These are phyloP conservation scores for Lodderomyces metapsilosis DNA, from an alignment of 1,139 yeast species.

Conservation along the genomic window DNA sequence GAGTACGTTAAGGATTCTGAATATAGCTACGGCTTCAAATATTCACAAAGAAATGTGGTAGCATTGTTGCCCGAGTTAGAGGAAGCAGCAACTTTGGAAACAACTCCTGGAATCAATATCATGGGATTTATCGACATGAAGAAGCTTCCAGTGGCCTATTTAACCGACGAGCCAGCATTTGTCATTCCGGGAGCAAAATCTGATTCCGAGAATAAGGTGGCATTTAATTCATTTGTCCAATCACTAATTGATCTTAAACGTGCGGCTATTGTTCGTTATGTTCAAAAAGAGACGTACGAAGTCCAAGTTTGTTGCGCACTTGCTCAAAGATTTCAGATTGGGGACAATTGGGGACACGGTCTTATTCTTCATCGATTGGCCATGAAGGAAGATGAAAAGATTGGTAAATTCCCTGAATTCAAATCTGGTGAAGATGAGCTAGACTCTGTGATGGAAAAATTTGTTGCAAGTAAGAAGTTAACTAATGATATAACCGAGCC, in stretches of 20 bases:
- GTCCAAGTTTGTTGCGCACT: conserved; percentile 56
- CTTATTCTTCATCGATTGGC: conserved; percentile 57
- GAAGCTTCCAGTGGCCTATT: conserved; percentile 56
- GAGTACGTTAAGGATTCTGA: conserved; percentile 1
- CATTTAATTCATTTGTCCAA: conserved; percentile 55
- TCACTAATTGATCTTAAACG: conserved; percentile 48
- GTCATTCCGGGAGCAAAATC: conserved; percentile 48
- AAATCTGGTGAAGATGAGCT: conserved; percentile 3
- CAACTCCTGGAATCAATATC: conserved; percentile 57
- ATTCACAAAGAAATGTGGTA: conserved; percentile 55
- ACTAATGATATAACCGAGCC: conserved; percentile 10
- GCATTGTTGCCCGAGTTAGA: conserved; percentile 41
- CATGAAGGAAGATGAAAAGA: conserved; percentile 72
- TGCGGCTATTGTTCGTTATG: conserved; percentile 64
- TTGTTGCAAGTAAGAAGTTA: conserved; percentile 11
- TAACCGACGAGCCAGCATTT: conserved; percentile 57
- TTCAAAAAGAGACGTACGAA: conserved; percentile 45
- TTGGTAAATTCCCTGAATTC: conserved; percentile 58
- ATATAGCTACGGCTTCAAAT: conserved; percentile 51
- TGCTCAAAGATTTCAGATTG: conserved; percentile 40
- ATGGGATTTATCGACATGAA: conserved; percentile 54
- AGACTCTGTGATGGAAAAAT: conserved; percentile 14
- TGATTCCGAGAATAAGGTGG: conserved; percentile 34
- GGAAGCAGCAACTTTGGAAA: conserved; percentile 39
- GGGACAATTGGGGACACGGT: conserved; percentile 15